Base-by-base conservation (phyloP, 2,329 filamentous ascomycete genomes). In the Fusarium pseudograminearum region DNA sequence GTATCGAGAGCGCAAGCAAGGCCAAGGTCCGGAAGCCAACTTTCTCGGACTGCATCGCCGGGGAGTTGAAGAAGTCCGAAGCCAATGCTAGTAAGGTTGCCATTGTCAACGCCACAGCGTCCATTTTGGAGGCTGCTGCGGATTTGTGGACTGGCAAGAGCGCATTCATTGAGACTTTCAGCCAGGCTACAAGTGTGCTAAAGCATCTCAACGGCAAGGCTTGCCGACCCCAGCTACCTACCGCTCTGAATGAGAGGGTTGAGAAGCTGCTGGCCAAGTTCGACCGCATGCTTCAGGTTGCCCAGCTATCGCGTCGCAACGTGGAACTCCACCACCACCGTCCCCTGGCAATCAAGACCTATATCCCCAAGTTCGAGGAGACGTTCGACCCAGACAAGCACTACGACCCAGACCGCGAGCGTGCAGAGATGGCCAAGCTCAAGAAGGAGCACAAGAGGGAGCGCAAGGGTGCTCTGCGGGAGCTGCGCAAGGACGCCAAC, bases 291-390 rank as follows among this genome's bases (percentile, higher is more conserved):
- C 82, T 93, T 64, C 80, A 85, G 15, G 82, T 91, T 53, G 86
- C 93, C 2, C 86, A 85, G 44, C 84, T 91, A 22, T 81, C 85
- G 42, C 93, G 94, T 40, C 90, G 92, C 11, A 93, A 94, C 3
- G 88, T 98, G 31, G 88, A 93, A 74, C 88, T 99, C 5, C 96
- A 99, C 82, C 87, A 96, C 80, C 96, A 99, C 84, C 87, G 87
- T 1, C 93, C 94, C 0, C 86, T 97, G 4, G 91, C 96, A 24
- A 97, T 98, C 83, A 94, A 95, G 80, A 90, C 89, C 10, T 90
- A 88, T 61, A 89, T 98, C 47, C 96, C 96, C 80, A 97, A 97
- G 80, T 99, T 98, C 82, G 96, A 98, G 82, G 95, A 98, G 78
- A 87, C 88, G 61, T 99, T 94, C 87, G 96, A 97, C 79, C 96